Base-by-base conservation (phyloP, 2,329 filamentous ascomycete species). In the Fusarium proliferatum region DNA sequence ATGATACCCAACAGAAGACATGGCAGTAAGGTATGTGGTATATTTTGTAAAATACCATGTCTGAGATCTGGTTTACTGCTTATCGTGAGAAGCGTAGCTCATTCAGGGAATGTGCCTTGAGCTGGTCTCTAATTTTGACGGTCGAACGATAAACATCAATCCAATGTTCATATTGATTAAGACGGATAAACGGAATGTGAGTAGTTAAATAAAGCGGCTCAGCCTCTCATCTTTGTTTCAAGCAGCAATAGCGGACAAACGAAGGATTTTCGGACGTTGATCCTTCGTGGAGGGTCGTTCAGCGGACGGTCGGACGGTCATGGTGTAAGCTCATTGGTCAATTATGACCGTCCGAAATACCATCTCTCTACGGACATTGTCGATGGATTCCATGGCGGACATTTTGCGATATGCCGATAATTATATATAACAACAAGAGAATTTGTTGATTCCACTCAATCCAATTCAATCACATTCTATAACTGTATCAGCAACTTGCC, bases 241-340 rank as follows among this genome's bases (percentile, higher is more conserved):
- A 57, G 39, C 33, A 26, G 9, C 16, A 33, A 42, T n/a, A 15
- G 41, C 23, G 28, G 48, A 57, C 48, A 23, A 46, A 39, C 41
- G 39, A 30, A 65, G 34, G 39, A 64, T 58, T 23, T 38, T 53
- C 48, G 30, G 39, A 53, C 38, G 48, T n/a, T 45, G 33, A 46
- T 59, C 56, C 56, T 59, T 23, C 28, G 33, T n/a, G 42, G 57
- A 52, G 39, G n/a, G 52, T 69, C 53, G 38, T 33, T 43, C 41
- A 65, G 30, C 49, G 42, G 61, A 43, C 51, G 26, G 64, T 51
- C 62, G 51, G 59, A 65, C 46, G 16, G 62, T 65, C 59, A 55
- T 30, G 57, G 57, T 73, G 60, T 73, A 71, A 72, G 59, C 53
- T 73, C 55, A 71, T 73, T 73, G 70, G 70, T 39, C 70, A 38